Base-by-base conservation (phyloP, 139 green algal genomes). In the Volvox africanus region DNA sequence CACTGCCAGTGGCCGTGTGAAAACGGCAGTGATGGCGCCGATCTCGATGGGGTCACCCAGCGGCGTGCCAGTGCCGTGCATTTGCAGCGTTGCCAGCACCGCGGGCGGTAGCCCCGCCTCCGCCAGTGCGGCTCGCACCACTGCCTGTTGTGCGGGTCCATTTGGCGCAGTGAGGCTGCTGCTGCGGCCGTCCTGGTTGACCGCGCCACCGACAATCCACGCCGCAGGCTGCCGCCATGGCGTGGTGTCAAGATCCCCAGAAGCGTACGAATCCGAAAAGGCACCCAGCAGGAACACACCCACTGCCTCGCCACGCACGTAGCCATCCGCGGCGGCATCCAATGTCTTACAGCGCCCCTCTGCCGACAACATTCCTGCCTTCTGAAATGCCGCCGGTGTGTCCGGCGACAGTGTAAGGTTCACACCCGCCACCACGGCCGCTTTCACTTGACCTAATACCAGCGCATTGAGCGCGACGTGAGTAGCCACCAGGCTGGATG, bases 341-440 rank as follows among this genome's bases (percentile, higher is more conserved):
- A 99, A 91, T 0, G 97, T 98, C 93, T 98, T 98, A 93, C 96
- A 98, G 36, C 97, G 93, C 33, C 97, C 97, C 35, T 97, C 97
- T 1, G 92, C 69, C 6, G 96, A 93, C 61, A 99, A 93, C 95
- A 99, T 98, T 33, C 89, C 80, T 0, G 89, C 85, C n/a, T 89
- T 68, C 37, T 94, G 94, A 86, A 97, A 96, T 16, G 91, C 82
- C 3, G 92, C 94, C 35, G 93, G 94, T 20, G 94, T 97, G 82
- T 96, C 91, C 26, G 96, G 95, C 1, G 89, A 91, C 3, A 98
- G 91, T 0, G 69, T 95, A 18, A 98, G 88, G 93, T 98, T 98
- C 19, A 97, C 95, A 26, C 97, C 97, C 6, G 90, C 95, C 80
- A 71, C 91, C 55, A 95, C 71, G 22, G 97, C 96, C 13, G 91